Evolutionary conservation across 805 yeast species (phyloP).

Genomic region (Schwanniomyces polymorphus): DNA sequence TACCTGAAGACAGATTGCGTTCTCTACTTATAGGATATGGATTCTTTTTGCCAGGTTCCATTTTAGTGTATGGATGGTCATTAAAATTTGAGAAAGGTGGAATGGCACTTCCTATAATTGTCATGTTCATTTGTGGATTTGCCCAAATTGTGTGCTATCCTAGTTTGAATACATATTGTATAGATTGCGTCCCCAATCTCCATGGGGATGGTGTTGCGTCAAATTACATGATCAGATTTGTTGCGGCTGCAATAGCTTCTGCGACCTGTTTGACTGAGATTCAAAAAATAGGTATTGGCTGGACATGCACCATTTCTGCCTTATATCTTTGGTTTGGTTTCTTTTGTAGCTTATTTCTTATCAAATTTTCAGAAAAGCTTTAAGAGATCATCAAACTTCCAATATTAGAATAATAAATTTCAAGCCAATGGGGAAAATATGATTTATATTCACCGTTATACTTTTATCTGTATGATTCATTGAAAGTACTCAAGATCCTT

Average conservation of each 20-base stretch:
- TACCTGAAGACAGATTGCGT: conserved; percentile 75
- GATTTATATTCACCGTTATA: too few species aligned
- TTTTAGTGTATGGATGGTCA: conserved; percentile 56
- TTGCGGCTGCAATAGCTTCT: conserved; percentile 52
- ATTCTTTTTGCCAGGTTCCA: conserved; percentile 64
- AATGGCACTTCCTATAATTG: conserved; percentile 58
- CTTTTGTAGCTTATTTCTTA: conserved; percentile 45
- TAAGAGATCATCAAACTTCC: too few species aligned
- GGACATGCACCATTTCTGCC: conserved; percentile 56
- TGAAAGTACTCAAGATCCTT: too few species aligned
- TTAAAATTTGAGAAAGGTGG: conserved; percentile 60
- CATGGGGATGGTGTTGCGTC: conserved; percentile 63
- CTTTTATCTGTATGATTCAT: too few species aligned
- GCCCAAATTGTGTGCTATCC: conserved; percentile 54
- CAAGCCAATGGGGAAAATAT: too few species aligned
- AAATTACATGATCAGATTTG: conserved; percentile 50
- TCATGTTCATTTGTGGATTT: conserved; percentile 28
- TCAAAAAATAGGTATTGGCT: conserved; percentile 53
- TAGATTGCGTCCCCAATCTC: conserved; percentile 51
- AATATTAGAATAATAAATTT: too few species aligned
- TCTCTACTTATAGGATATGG: conserved; percentile 69
- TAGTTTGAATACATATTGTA: conserved; percentile 51
- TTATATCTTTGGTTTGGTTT: conserved; percentile 49
- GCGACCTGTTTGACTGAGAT: conserved; percentile 49
- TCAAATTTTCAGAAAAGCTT: too few species aligned